phyloP scores from a whole-genome alignment of 2,329 filamentous ascomycete genomes.

The Exophiala lecanii-corni region DNA sequence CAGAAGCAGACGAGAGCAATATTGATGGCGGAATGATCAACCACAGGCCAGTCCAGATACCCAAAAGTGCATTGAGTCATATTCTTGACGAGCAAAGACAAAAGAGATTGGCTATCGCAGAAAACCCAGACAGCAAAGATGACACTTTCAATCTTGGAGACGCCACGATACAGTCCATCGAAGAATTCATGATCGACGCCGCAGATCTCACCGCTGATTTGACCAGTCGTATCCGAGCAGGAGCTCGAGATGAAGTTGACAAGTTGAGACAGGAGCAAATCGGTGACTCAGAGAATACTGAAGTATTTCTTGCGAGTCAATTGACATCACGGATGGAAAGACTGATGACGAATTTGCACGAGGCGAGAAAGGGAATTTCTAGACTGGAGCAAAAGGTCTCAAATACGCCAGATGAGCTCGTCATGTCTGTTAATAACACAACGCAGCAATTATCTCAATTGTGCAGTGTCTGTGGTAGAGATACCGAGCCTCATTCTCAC shows the following conservation, averaged over 20 bases:
- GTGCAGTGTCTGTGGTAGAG: slow-evolving; percentile 12
- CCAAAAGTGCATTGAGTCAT: slow-evolving; percentile 39
- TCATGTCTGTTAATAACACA: slow-evolving; percentile 2
- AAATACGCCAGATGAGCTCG: slow-evolving; percentile 12
- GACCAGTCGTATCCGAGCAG: slow-evolving; percentile 26
- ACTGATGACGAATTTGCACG: slow-evolving; percentile 37
- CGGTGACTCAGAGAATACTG: slow-evolving; percentile 15
- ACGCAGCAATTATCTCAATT: slow-evolving; percentile 3
- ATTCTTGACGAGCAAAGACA: slow-evolving; percentile 39
- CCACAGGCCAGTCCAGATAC: slow-evolving; percentile 22
- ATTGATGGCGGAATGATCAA: neutral
- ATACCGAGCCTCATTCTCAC: slow-evolving; percentile 4
- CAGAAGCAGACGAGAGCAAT: no score
- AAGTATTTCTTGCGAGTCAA: slow-evolving; percentile 33
- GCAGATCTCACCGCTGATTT: slow-evolving; percentile 22
- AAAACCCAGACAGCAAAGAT: slow-evolving; percentile 13
- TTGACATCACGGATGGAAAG: slow-evolving; percentile 38
- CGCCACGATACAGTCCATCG: slow-evolving; percentile 43
- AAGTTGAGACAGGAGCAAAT: slow-evolving; percentile 19
- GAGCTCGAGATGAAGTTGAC: slow-evolving; percentile 28
- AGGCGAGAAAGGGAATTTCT: slow-evolving; percentile 38
- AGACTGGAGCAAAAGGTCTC: slow-evolving; percentile 36
- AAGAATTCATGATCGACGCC: slow-evolving; percentile 34
- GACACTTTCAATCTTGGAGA: slow-evolving; percentile 38
- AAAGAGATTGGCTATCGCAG: slow-evolving; percentile 11